Evolutionary conservation across 176 grass and related monocot genomes (phyloP), one percentile per base, ranked within the genome.

Genomic region (Phyllostachys edulis): DNA sequence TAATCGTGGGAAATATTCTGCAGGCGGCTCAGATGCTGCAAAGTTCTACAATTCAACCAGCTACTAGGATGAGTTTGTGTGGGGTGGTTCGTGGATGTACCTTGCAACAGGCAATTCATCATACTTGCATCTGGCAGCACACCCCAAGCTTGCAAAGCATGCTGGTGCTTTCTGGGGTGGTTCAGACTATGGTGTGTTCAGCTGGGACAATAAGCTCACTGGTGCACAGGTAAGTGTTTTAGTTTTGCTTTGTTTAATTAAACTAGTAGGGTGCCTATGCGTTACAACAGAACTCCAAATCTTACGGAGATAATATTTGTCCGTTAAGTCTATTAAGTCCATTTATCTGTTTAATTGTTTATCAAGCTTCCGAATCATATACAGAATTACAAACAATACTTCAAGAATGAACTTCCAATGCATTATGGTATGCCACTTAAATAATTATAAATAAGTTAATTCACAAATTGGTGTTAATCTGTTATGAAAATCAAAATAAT

Each of bases 121-220:
- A 5, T 98, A 95, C 76, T 84, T 98, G 61, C 73, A 87, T 11
- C 67, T 93, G 38, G 79, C 87, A 7, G 95, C 95, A 23, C 2
- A 90, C 71, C 87, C 89, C 40, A 87, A 69, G 42, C 87, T 98
- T 71, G 95, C 95, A 0, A 95, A 84, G 69, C 77, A 95, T 85
- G 95, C 91, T 45, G 92, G 93, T 8, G 89, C 93, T 57, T 98
- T 92, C 73, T 90, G 91, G 91, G 91, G 80, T 67, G 85, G 85
- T 21, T 82, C 85, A 1, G 82, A 93, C 75, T 95, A 95, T 86
- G 96, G 96, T 1, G 89, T 98, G 29, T 92, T 98, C 88, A 98
- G 96, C 82, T 98, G 96, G 96, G 90, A 98, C 80, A 95, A 95
- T 91, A 95, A 98, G 73, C 85, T 98, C 78, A 88, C 92, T 50